These are phyloP conservation scores for Phytophthora citrophthora DNA, from an alignment of 352 stramenopile species.

Conservation along the genomic window DNA sequence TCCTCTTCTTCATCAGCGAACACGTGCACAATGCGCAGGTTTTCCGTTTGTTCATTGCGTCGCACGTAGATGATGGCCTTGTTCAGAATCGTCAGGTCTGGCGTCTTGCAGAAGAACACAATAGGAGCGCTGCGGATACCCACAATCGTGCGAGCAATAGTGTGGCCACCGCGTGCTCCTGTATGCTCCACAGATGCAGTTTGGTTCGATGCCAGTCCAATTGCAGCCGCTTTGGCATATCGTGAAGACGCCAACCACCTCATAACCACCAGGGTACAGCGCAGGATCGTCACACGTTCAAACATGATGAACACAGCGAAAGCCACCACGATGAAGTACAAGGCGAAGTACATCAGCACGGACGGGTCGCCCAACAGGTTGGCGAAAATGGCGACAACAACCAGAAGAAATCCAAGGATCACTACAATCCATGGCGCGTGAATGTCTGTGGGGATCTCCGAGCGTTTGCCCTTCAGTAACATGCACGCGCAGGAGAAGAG, in stretches of 20 bases:
- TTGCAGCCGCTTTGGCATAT: conserved; percentile 16
- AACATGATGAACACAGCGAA: conserved; percentile 60
- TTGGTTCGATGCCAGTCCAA: conserved; percentile 10
- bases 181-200: conserved; percentile 35
- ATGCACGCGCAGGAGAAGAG: conserved; percentile 87
- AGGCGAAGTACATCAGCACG: conserved; percentile 60
- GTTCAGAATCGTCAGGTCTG: conserved; percentile 89
- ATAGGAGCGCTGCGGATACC: conserved; percentile 65
- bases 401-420: conserved; percentile 47
- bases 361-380: conserved; percentile 53
- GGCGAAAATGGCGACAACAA: conserved; percentile 53
- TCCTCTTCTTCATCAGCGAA: conserved; percentile 36
- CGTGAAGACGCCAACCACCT: conserved; percentile 45
- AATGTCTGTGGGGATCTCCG: conserved; percentile 69
- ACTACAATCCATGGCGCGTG: conserved; percentile 55
- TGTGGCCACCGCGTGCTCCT: conserved; percentile 48
- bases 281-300: conserved; percentile 54
- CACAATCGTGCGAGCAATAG: conserved; percentile 51
- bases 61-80: conserved; percentile 92
- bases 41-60: conserved; percentile 86
- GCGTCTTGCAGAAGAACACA: conserved; percentile 89
- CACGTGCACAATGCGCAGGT: conserved; percentile 87
- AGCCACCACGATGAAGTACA: conserved; percentile 60
- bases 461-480: conserved; percentile 85
- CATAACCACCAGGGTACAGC: conserved; percentile 40